These are phyloP conservation scores for Lignosus rhinocerotis DNA, from an alignment of 1,284 basidiomycete genomes.

Conservation along the genomic window DNA sequence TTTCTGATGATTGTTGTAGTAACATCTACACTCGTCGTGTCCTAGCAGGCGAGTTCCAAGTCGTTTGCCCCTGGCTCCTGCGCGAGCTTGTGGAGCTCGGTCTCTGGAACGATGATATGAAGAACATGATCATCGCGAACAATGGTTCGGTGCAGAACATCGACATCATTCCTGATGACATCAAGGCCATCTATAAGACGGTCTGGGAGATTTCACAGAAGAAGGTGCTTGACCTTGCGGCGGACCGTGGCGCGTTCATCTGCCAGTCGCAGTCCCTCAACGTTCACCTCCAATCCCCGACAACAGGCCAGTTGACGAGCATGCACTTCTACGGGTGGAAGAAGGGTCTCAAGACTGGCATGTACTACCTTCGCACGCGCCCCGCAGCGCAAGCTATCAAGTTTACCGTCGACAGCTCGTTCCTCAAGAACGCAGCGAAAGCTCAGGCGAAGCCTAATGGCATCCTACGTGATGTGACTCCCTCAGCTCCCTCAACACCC, in stretches of 20 bases:
- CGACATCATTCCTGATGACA: slow-evolving; percentile 80
- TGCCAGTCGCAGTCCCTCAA: slow-evolving; percentile 94
- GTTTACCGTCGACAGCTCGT: slow-evolving; percentile 91
- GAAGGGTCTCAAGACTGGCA: slow-evolving; percentile 98
- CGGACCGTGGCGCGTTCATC: slow-evolving; percentile 98
- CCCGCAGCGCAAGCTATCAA: slow-evolving; percentile 96
- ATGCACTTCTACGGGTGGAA: slow-evolving; percentile 99
- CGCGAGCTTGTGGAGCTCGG: slow-evolving; percentile 95
- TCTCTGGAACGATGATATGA: slow-evolving; percentile 99
- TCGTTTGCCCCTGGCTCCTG: slow-evolving; percentile 98
- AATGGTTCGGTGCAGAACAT: slow-evolving; percentile 96
- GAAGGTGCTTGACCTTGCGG: slow-evolving; percentile 96
- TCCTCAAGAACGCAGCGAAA: slow-evolving; percentile 72
- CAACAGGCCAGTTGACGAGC: slow-evolving; percentile 91
- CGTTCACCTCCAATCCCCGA: slow-evolving; percentile 91
- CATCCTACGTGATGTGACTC: slow-evolving; percentile 14
- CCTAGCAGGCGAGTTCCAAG: slow-evolving; percentile 99
- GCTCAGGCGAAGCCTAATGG: slow-evolving; percentile 36
- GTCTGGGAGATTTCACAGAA: slow-evolving; percentile 99
- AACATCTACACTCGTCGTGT: slow-evolving; percentile 99
- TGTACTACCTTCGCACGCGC: slow-evolving; percentile 95
- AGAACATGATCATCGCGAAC: slow-evolving; percentile 98
- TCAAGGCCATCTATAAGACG: slow-evolving; percentile 98
- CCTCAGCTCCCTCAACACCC: slow-evolving; percentile 28
- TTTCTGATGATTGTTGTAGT: slow-evolving; percentile 40